Evolutionary conservation across 1,284 basidiomycete genomes (phyloP).

Genomic region (Macrocybe sp.): DNA sequence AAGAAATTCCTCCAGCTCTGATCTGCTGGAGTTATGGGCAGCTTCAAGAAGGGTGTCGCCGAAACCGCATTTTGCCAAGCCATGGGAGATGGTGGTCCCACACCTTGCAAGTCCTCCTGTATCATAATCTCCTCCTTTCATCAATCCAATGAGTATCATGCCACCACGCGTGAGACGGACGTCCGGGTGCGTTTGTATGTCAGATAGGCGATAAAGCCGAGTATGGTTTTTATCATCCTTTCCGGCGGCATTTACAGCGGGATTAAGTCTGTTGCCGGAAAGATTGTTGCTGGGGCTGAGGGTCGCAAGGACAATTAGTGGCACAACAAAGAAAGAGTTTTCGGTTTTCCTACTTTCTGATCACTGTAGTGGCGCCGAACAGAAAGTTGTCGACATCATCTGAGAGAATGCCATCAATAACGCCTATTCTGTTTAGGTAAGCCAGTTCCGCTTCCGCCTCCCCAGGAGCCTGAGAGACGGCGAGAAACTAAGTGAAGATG

Average conservation of each 20-base stretch:
- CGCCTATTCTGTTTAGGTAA: constrained; percentile 72
- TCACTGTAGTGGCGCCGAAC: constrained; percentile 81
- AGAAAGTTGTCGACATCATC: constrained; percentile 93
- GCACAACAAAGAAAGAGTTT: constrained; percentile 4
- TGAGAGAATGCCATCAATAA: constrained; percentile 87
- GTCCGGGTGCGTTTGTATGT: constrained; percentile 47
- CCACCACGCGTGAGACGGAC: constrained; percentile 68
- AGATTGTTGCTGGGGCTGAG: constrained; percentile 68
- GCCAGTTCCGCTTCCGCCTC: constrained; percentile 98
- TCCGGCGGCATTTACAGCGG: constrained; percentile 56
- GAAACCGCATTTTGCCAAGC: constrained; percentile 68
- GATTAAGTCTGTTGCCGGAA: constrained; percentile 61
- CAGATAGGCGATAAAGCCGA: constrained; percentile 54
- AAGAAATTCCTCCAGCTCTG: constrained; percentile 51
- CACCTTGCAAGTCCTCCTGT: constrained; percentile 61
- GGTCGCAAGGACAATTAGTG: constrained; percentile 8
- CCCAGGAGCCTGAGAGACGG: constrained; percentile 66
- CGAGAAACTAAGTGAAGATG: neutral
- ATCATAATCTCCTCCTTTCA: constrained; percentile 90
- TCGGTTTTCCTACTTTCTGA: constrained; percentile 45
- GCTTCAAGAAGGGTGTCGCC: constrained; percentile 64
- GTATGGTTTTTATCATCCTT: constrained; percentile 74
- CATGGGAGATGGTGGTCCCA: constrained; percentile 58
- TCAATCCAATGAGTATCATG: constrained; percentile 80
- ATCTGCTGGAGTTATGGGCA: constrained; percentile 43